phyloP scores from a whole-genome alignment of 1,284 basidiomycete species.

The Microbotryum intermedium region DNA sequence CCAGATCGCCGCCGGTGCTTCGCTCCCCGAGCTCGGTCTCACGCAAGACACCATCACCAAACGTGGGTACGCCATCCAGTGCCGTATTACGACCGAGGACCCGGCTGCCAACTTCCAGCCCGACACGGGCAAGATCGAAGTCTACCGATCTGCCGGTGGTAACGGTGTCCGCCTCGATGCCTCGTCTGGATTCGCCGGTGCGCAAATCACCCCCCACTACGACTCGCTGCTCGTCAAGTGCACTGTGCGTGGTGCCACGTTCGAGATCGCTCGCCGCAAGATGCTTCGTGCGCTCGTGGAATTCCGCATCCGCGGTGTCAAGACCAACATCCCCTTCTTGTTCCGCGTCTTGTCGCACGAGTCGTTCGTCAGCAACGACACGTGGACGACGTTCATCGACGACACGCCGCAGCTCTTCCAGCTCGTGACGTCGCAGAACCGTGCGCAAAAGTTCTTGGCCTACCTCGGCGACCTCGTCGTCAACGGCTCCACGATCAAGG shows the following conservation, averaged over 20 bases:
- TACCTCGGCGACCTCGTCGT: conserved; percentile 97
- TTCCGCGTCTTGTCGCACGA: conserved; percentile 98
- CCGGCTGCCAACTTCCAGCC: conserved; percentile 86
- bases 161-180: conserved; percentile 98
- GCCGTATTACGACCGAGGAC: conserved; percentile 99
- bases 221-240: conserved; percentile 97
- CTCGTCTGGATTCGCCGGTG: conserved; percentile 94
- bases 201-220: conserved; percentile 99
- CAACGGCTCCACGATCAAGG: conserved; percentile 95
- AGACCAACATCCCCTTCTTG: conserved; percentile 99
- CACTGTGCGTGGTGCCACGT: conserved; percentile 91
- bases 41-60: conserved; percentile 95
- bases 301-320: conserved; percentile 83
- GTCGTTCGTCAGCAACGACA: conserved; percentile 88
- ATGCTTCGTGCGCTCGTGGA: conserved; percentile 98
- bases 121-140: conserved; percentile 98
- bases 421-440: conserved; percentile 93
- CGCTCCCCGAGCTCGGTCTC: conserved; percentile 87
- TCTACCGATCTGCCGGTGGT: conserved; percentile 96
- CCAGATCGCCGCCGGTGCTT: conserved; percentile 94
- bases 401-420: conserved; percentile 99
- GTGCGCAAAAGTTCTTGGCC: conserved; percentile 91
- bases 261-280: conserved; percentile 96
- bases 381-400: conserved; percentile 99
- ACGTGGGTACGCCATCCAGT: conserved; percentile 96